Conservation (phyloP, 208 protist species). For the Crithidia brevicula region DNA sequence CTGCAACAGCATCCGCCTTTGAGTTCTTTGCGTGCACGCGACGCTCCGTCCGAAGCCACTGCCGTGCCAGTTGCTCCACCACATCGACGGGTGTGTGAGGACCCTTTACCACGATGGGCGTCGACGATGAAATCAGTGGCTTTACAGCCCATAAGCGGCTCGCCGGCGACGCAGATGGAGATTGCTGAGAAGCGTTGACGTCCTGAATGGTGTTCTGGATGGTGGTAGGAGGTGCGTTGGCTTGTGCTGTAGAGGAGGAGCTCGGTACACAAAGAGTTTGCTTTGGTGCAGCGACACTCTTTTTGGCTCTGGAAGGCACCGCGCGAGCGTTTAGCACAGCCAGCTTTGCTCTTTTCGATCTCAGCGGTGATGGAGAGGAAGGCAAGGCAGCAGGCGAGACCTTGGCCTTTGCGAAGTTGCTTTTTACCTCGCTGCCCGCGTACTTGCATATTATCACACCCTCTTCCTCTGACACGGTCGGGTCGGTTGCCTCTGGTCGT, state of each 20-base stretch:
- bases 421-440: too few species aligned
- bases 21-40: constrained; percentile 9
- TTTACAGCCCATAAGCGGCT: neutral
- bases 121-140: neutral
- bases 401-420: too few species aligned
- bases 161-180: neutral
- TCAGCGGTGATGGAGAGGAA: too few species aligned
- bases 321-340: constrained; percentile 10
- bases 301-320: neutral
- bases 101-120: neutral
- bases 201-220: too few species aligned
- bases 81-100: constrained; percentile 28
- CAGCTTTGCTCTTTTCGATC: neutral
- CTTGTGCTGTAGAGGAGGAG: too few species aligned
- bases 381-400: too few species aligned
- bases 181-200: neutral
- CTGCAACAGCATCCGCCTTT: constrained; percentile 11
- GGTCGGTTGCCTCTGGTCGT: neutral
- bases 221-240: too few species aligned
- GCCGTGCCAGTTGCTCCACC: constrained; percentile 35
- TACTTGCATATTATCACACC: neutral
- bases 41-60: constrained; percentile 3
- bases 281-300: neutral
- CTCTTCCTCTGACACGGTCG: neutral
- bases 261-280: too few species aligned